A percentile compares a stretch with the other conserved stretches of the same genome.
These are phyloP conservation scores for Diplodia seriata DNA, from an alignment of 2,329 filamentous ascomycete species.

Conservation along the genomic window DNA sequence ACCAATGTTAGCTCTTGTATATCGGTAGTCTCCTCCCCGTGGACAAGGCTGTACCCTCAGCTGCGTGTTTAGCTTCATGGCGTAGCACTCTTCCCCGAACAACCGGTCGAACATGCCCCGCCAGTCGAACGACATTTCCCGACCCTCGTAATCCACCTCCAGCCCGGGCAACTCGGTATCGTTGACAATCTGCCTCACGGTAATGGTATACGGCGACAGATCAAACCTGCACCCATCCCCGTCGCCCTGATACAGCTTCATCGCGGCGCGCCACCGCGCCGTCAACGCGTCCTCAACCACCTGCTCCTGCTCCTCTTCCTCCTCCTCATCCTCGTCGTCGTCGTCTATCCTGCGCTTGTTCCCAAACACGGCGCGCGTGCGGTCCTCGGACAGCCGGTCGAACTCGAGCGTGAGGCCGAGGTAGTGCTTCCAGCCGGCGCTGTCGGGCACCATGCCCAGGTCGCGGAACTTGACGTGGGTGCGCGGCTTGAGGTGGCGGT, in stretches of 20 bases:
- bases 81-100: constrained; percentile 41
- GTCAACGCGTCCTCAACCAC: constrained; percentile 5
- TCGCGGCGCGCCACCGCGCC: constrained; percentile 4
- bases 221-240: constrained; percentile 37
- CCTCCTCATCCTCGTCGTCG: neutral
- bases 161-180: constrained; percentile 43
- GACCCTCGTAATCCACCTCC: constrained; percentile 35
- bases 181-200: constrained; percentile 42
- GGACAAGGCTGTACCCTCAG: neutral
- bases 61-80: constrained; percentile 9
- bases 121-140: constrained; percentile 42
- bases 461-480: constrained; percentile 12
- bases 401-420: neutral
- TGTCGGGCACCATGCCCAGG: constrained; percentile 16
- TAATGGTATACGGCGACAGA: constrained; percentile 44
- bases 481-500: constrained; percentile 10
- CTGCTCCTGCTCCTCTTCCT: neutral
- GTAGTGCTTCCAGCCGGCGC: neutral
- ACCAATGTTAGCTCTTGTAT: neutral
- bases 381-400: constrained; percentile 6
- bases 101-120: constrained; percentile 41
- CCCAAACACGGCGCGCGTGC: constrained; percentile 11
- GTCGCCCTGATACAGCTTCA: constrained; percentile 12
- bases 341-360: neutral
- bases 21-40: neutral